A percentile compares a stretch with the other conserved stretches of the same genome.
phyloP scores from a whole-genome alignment of 805 yeast genomes.

The Schwanniomyces pseudopolymorphus region DNA sequence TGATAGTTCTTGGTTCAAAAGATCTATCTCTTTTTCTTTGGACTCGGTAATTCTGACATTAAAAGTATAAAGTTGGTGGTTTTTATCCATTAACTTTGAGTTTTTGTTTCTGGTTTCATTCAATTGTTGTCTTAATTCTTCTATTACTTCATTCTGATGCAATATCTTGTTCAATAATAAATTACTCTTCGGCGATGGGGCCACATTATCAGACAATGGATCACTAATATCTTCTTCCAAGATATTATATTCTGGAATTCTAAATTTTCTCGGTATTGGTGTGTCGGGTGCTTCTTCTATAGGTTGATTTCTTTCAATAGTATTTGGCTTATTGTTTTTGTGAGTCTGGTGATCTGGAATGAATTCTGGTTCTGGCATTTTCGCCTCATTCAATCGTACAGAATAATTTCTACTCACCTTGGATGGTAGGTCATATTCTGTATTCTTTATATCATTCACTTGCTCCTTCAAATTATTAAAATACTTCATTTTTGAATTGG shows the following conservation, averaged over 20 bases:
- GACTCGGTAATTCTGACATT: background rate
- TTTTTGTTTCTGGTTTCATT: constrained; percentile 1
- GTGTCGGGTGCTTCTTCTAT: background rate
- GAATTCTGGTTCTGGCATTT: background rate
- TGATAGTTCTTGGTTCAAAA: background rate
- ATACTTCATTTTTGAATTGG: constrained; percentile 2
- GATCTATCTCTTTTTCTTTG: background rate
- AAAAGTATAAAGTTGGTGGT: background rate
- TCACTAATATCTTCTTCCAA: background rate
- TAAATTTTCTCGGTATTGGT: background rate
- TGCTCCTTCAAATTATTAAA: constrained; percentile 21
- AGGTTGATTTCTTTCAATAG: background rate
- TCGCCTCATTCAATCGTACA: background rate
- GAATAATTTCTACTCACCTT: background rate
- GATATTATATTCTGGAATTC: background rate
- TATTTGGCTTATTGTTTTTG: background rate
- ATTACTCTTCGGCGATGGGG: constrained; percentile 2
- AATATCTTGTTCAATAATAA: constrained; percentile 7
- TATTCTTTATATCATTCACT: constrained; percentile 20
- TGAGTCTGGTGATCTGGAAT: background rate
- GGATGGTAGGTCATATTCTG: constrained; percentile 19
- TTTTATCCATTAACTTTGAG: background rate
- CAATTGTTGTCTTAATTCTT: constrained; percentile 3
- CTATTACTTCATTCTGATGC: constrained; percentile 6
- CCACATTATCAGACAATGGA: background rate